Evolutionary conservation across 805 yeast species (phyloP), one percentile per base, ranked within the genome.

Genomic region (Spathaspora sp.): DNA sequence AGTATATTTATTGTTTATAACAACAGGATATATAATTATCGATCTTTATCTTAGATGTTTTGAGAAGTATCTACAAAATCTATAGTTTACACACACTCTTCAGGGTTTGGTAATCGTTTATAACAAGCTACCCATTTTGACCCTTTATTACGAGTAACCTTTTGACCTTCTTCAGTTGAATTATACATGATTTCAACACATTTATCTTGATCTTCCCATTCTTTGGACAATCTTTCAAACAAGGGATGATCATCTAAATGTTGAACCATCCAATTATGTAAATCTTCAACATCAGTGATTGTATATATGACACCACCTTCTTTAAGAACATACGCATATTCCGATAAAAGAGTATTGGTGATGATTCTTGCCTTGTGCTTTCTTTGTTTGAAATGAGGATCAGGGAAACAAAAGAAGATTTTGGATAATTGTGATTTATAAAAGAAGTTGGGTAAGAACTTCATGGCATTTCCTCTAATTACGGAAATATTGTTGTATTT

Each of bases 321-420:
- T 60, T 77, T 82, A 60, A 94, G 75, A 6, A 87, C 94, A 64
- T 82, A 94, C 2, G 99, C 98, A 66, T 94, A 94, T 68, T 94
- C 99, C 28, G 93, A 80, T 50, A 91, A 76, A 55, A 94, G 73
- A 2, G 98, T 93, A 57, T 84, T 86, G 50, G 99, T 92, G 57
- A 94, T 82, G 63, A 94, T 94, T 74, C 99, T 80, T 6, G 97
- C 97, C 77, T 94, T 94, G 72, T 94, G 99, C 66, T 94, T 94
- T 64, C 98, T 80, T 69, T 90, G 96, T 67, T 94, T 94, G 77
- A 94, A 94, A 69, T 94, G 99, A 7, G 99, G 99, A 69, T 94
- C 99, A n/a, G 99, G 99, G 80, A 94, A 94, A 68, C 99, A 94
- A 75, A 94, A 94, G 73, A 94, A 94, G 81, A 94, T 89, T 75